These are phyloP conservation scores for Neofusicoccum laricinum DNA, from an alignment of 2,329 filamentous ascomycete species.

Conservation along the genomic window DNA sequence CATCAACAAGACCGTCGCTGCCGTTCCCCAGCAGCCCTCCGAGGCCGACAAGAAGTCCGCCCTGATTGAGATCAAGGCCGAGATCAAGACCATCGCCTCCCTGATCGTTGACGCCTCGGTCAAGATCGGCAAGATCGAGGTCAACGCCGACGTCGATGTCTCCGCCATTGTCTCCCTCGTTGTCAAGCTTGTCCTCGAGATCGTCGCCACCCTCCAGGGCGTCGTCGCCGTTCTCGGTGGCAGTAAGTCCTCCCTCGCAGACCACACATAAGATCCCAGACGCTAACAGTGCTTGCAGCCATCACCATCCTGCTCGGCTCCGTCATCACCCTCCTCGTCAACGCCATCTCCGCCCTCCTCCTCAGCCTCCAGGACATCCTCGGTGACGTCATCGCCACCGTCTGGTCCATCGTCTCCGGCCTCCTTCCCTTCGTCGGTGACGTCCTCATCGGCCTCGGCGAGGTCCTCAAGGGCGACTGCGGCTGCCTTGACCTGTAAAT, in stretches of 20 bases:
- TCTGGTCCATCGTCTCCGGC: slow-evolving; percentile 14
- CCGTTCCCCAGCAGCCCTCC: neutral
- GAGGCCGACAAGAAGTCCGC: slow-evolving; percentile 5
- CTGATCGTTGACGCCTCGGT: slow-evolving; percentile 14
- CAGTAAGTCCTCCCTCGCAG: slow-evolving; percentile 9
- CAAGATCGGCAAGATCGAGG: slow-evolving; percentile 10
- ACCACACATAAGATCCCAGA: too few species aligned
- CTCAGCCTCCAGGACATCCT: slow-evolving; percentile 12
- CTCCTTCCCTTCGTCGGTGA: slow-evolving; percentile 16
- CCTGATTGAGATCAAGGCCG: slow-evolving; percentile 13
- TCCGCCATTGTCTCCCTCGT: slow-evolving; percentile 22
- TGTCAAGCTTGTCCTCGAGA: slow-evolving; percentile 44
- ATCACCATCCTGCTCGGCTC: slow-evolving; percentile 16
- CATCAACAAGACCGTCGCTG: slow-evolving; percentile 17
- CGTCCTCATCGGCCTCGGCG: slow-evolving; percentile 18
- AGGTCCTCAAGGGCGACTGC: slow-evolving; percentile 17
- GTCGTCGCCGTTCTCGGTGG: slow-evolving; percentile 41
- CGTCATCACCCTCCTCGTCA: slow-evolving; percentile 17
- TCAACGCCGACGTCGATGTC: slow-evolving; percentile 15
- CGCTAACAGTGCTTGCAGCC: slow-evolving; percentile 1
- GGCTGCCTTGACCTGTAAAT: slow-evolving; percentile 15
- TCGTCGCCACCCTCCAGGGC: slow-evolving; percentile 43
- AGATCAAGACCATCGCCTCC: slow-evolving; percentile 13
- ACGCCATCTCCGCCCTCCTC: slow-evolving; percentile 17
- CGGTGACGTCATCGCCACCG: slow-evolving; percentile 15